phyloP scores from a whole-genome alignment of 352 stramenopile genomes.

The Discostella stelligera region DNA sequence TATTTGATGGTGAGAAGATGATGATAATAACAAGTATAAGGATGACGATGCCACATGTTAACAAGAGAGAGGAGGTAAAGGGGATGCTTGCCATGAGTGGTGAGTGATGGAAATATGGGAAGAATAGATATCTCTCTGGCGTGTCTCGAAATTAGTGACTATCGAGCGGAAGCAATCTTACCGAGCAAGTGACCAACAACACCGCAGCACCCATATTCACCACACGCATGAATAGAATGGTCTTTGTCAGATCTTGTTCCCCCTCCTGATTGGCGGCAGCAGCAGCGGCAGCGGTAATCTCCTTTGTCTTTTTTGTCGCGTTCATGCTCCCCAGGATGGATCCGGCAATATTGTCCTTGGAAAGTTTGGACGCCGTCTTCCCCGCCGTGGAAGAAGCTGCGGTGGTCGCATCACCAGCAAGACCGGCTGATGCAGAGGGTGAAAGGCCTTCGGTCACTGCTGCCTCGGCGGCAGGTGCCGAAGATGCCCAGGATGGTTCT shows the following conservation, averaged over 20 bases:
- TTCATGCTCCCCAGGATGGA: slow-evolving; percentile 24
- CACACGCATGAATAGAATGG: slow-evolving; percentile 79
- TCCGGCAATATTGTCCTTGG: slow-evolving; percentile 30
- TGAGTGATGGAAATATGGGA: neutral
- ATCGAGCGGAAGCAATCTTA: slow-evolving; percentile 24
- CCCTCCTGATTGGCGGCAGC: slow-evolving; percentile 18
- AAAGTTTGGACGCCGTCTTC: neutral
- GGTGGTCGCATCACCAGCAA: neutral
- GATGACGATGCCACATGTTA: neutral
- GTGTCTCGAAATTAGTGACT: neutral
- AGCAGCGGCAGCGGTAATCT: neutral
- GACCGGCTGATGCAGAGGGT: neutral
- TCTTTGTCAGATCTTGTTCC: slow-evolving; percentile 62
- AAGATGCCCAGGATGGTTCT: neutral
- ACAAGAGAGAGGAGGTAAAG: neutral
- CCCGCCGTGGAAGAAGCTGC: too few relatives aligned
- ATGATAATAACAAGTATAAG: too few relatives aligned
- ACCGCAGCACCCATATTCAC: slow-evolving; percentile 68
- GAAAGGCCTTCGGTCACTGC: neutral
- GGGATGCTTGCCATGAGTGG: neutral
- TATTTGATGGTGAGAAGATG: neutral
- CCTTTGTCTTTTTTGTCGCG: neutral
- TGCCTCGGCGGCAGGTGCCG: neutral
- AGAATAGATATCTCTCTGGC: neutral
- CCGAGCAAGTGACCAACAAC: slow-evolving; percentile 57